These are phyloP conservation scores for Phtheirospermum japonicum DNA, from an alignment of 257 asterid genomes.

Conservation along the genomic window DNA sequence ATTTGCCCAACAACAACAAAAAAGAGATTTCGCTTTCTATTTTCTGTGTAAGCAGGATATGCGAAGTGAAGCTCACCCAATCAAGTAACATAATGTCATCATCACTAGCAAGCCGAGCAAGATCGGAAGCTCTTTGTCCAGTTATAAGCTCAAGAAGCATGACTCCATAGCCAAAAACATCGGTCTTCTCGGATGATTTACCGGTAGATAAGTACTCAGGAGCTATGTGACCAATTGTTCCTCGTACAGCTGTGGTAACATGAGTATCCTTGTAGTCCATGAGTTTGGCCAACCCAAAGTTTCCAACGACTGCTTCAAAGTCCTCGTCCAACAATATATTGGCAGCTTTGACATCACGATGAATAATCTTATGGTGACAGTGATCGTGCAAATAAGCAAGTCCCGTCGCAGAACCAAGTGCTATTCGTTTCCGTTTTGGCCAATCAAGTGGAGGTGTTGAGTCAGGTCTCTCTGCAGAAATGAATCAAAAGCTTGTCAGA, in stretches of 20 bases:
- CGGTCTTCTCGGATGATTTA: constrained; percentile 84
- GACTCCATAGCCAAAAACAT: constrained; percentile 87
- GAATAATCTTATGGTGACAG: constrained; percentile 85
- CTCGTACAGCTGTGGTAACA: constrained; percentile 89
- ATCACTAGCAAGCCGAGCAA: constrained; percentile 86
- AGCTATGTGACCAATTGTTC: constrained; percentile 79
- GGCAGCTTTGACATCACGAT: constrained; percentile 88
- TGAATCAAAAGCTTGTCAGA: constrained; percentile 6
- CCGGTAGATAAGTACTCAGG: constrained; percentile 86
- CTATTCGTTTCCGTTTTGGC: constrained; percentile 64
- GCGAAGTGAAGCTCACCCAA: constrained; percentile 57
- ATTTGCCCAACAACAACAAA: no score
- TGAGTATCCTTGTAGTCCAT: constrained; percentile 95
- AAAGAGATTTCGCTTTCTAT: no score
- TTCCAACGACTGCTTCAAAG: constrained; percentile 94
- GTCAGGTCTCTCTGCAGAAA: constrained; percentile 57
- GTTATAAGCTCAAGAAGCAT: constrained; percentile 96
- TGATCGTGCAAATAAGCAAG: constrained; percentile 92
- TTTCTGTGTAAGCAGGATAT: neutral
- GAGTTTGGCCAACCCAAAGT: constrained; percentile 86
- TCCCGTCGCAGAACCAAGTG: constrained; percentile 88
- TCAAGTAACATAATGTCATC: constrained; percentile 89
- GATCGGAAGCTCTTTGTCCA: constrained; percentile 87
- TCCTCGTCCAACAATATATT: constrained; percentile 80
- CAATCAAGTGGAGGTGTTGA: constrained; percentile 79